Evolutionary conservation across 192 early-diverging fungal species (phyloP), one percentile per base, ranked within the genome.

Genomic region (Coemansia nantahalensis): DNA sequence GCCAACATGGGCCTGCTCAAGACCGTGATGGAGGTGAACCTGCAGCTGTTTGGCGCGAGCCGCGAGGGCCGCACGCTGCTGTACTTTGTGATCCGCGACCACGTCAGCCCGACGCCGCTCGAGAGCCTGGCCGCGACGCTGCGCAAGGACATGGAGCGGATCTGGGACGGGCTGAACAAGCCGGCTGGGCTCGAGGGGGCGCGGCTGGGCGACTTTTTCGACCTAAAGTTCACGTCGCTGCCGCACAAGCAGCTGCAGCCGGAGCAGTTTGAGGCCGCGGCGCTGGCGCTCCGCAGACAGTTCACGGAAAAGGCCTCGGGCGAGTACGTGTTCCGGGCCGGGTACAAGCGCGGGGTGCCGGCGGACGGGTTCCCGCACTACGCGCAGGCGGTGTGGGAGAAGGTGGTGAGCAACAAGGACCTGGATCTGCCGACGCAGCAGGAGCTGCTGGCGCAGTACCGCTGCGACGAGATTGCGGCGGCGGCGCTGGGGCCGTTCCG

Each of bases 1-100:
- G 97, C 97, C 30, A 99, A 99, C 60, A 93, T 99, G 92, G 93
- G 93, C 16, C 76, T 99, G 34, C 77, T 99, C 16, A 98, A 97
- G 75, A 98, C 94, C 6, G 97, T 99, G 0, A 88, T 99, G 71
- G 97, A 99, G 52, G 97, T 99, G 31, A 98, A 99, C 62, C 65
- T 99, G 58, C 91, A 98, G 69, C 82, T 99, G 32, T 99, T 99
- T 63, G 89, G 93, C 63, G 65, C 80, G 47, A 65, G 85, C 34
- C 82, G 88, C 68, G 84, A 86, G 72, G 86, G 86, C 40, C 95
- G 94, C 65, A 99, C 95, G 0, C 84, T 92, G 18, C 74, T 99
- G 35, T 84, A 95, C 45, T 95, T 99, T 79, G 92, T 98, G 9
- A 91, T 99, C 50, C 86, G 97, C 62, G 97, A 99, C 65, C 93